Conservation (phyloP, 2,329 filamentous ascomycete genomes). For the Aspergillaceae sp. region DNA sequence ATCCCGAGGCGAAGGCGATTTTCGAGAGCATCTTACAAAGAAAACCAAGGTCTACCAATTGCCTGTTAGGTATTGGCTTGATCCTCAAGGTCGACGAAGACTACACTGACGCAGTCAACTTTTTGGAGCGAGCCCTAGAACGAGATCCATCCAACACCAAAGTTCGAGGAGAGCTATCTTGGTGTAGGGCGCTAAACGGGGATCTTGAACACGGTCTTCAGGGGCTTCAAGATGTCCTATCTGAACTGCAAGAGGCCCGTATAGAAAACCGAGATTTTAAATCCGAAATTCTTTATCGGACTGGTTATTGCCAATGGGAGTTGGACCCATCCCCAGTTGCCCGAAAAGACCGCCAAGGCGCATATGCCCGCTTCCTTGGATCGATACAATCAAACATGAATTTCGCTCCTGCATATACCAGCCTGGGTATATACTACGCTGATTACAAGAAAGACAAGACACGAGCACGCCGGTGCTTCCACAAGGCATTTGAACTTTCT, state of each 20-base stretch:
- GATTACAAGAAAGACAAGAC: slow-evolving; percentile 85
- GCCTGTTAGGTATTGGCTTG: slow-evolving; percentile 80
- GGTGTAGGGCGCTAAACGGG: slow-evolving; percentile 79
- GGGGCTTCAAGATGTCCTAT: slow-evolving; percentile 63
- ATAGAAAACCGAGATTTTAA: slow-evolving; percentile 60
- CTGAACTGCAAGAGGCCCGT: slow-evolving; percentile 55
- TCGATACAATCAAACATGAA: slow-evolving; percentile 80
- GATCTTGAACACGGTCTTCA: slow-evolving; percentile 59
- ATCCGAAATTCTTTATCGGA: slow-evolving; percentile 75
- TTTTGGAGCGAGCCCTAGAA: slow-evolving; percentile 65
- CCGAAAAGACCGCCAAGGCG: slow-evolving; percentile 69
- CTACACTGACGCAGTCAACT: slow-evolving; percentile 70
- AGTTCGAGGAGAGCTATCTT: slow-evolving; percentile 78
- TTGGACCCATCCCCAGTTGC: slow-evolving; percentile 64
- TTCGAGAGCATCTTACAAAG: slow-evolving; percentile 74
- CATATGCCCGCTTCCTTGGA: slow-evolving; percentile 74
- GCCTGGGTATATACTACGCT: slow-evolving; percentile 78
- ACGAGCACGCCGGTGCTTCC: slow-evolving; percentile 83
- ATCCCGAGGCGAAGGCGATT: slow-evolving; percentile 75
- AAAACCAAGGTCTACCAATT: slow-evolving; percentile 67
- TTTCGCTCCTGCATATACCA: slow-evolving; percentile 84
- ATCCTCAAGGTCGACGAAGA: slow-evolving; percentile 92
- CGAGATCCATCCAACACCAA: slow-evolving; percentile 66
- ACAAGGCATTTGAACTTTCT: slow-evolving; percentile 92
- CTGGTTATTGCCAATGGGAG: slow-evolving; percentile 83